These are phyloP conservation scores for Amphirosellinia nigrospora DNA, from an alignment of 495 filamentous ascomycete genomes.

Conservation along the genomic window DNA sequence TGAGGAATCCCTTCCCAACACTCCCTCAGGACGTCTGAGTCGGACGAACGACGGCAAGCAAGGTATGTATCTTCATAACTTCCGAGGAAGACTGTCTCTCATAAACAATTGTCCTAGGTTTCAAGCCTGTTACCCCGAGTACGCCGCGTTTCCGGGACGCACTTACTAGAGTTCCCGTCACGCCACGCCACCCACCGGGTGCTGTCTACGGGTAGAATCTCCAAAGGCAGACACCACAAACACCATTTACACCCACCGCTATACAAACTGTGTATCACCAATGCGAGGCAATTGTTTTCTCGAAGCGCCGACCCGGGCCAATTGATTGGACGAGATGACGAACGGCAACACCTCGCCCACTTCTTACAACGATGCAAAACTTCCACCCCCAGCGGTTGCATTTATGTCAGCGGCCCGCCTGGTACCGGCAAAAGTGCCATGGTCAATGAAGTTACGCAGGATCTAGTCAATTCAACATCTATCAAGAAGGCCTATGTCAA, in stretches of 20 bases:
- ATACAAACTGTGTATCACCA: conserved; percentile 79
- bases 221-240: conserved; percentile 62
- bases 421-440: conserved; percentile 97
- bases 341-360: conserved; percentile 68
- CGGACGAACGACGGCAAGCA: conserved; percentile 30
- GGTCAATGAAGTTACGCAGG: conserved; percentile 75
- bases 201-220: conserved; percentile 56
- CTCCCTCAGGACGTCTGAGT: conserved; percentile 38
- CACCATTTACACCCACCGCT: conserved; percentile 66
- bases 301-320: conserved; percentile 74
- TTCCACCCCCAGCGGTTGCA: conserved; percentile 72
- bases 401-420: conserved; percentile 95
- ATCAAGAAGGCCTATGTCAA: conserved; percentile 83
- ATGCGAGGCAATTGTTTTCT: conserved; percentile 85
- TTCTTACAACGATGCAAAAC: conserved; percentile 73
- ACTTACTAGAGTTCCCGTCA: conserved; percentile 50
- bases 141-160: conserved; percentile 64
- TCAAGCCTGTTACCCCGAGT: conserved; percentile 69
- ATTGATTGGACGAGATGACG: conserved; percentile 82
- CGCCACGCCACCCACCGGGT: conserved; percentile 55
- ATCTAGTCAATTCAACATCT: conserved; percentile 50
- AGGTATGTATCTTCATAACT: conserved; percentile 27
- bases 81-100: conserved; percentile 19
- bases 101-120: conserved; percentile 24
- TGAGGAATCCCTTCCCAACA: conserved; percentile 32